Conservation (phyloP, 83 land plant species). For the Picea abies region DNA sequence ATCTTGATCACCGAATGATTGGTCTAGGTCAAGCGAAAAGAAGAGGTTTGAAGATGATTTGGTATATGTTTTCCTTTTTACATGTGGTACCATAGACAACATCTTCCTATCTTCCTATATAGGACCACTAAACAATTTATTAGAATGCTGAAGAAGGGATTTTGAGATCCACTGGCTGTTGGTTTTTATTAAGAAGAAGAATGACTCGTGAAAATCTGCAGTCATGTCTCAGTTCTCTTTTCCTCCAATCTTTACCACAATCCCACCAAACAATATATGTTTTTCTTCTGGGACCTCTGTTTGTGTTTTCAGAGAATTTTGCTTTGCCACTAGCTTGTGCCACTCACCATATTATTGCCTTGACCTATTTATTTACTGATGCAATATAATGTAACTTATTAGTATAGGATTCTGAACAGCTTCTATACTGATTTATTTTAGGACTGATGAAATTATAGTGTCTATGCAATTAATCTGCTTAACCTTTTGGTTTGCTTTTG, state of each 20-base stretch:
- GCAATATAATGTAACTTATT: background rate
- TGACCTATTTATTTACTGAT: background rate
- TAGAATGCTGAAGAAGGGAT: background rate
- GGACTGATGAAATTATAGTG: slow-evolving; percentile 1
- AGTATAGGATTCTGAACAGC: background rate
- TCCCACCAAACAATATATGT: background rate
- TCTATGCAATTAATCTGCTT: background rate
- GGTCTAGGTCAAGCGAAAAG: no score
- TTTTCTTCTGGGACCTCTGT: background rate
- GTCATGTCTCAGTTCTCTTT: background rate
- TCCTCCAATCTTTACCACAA: background rate
- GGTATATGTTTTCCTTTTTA: no score
- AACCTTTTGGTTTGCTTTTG: no score
- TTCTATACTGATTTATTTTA: background rate
- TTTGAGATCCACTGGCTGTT: background rate
- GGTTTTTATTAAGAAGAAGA: background rate
- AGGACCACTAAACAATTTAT: background rate
- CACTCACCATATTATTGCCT: background rate
- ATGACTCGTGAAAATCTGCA: background rate
- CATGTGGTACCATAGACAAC: no score
- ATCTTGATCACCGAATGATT: no score
- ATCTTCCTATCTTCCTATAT: no score
- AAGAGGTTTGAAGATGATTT: no score
- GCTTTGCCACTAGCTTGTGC: background rate
- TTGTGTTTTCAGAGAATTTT: background rate